Conservation (phyloP, 768 basidiomycete genomes). For the Dioszegia crocea region DNA sequence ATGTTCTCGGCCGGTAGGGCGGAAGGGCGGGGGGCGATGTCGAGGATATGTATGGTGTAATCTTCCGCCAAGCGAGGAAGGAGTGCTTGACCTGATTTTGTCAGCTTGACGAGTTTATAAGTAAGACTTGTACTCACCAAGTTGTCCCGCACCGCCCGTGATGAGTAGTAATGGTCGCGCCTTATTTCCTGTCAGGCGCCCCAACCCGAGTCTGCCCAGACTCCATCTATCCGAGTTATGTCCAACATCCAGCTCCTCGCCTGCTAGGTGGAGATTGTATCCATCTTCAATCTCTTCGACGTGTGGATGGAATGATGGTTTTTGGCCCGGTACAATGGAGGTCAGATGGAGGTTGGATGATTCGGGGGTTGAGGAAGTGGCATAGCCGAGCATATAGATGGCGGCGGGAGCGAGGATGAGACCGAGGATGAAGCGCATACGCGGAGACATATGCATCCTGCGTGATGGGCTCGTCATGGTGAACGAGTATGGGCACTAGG, state of each 20-base stretch:
- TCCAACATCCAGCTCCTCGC: conserved; percentile 4
- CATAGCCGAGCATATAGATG: conserved; percentile 10
- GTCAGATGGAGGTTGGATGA: background rate
- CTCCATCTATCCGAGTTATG: background rate
- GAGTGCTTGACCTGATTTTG: conserved; percentile 26
- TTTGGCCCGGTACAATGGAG: background rate
- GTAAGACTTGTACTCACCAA: conserved; percentile 20
- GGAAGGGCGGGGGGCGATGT: conserved; percentile 25
- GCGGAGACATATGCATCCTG: conserved; percentile 7
- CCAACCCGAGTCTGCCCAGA: conserved; percentile 3
- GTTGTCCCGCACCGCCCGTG: conserved; percentile 37
- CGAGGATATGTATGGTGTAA: conserved; percentile 31
- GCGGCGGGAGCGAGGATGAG: conserved; percentile 5
- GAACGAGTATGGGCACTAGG: background rate
- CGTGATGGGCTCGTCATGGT: background rate
- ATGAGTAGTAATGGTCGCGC: conserved; percentile 26
- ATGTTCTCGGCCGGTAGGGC: conserved; percentile 14
- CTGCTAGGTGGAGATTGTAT: background rate
- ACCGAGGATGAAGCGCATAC: conserved; percentile 4
- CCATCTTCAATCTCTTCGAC: conserved; percentile 4
- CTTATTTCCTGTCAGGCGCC: conserved; percentile 13
- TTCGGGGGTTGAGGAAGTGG: background rate
- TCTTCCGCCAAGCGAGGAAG: conserved; percentile 25
- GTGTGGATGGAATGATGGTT: background rate
- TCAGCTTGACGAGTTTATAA: background rate